Conservation (phyloP, 192 early-diverging fungal species). For the Rhizoclosmatium sp. region DNA sequence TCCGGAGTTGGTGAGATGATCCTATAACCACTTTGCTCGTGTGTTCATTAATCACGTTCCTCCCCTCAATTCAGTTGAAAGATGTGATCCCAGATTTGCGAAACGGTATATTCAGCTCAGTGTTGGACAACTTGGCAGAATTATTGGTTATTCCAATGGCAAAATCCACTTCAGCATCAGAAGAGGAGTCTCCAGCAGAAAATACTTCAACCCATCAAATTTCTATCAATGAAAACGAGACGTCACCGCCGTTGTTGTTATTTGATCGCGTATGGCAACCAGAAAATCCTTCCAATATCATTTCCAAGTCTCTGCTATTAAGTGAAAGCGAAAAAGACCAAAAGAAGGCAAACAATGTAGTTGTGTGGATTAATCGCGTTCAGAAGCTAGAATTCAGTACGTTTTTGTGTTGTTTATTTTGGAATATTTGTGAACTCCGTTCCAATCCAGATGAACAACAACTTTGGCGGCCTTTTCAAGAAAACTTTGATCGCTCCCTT, state of each 20-base stretch:
- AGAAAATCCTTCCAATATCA: neutral
- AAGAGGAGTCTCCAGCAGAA: too few relatives aligned
- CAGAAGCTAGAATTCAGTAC: neutral
- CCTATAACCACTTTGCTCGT: too few relatives aligned
- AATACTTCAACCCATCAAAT: neutral
- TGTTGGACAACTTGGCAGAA: neutral
- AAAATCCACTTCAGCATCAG: neutral
- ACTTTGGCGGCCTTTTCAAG: constrained; percentile 25
- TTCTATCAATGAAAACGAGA: neutral
- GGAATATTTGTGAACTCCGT: neutral
- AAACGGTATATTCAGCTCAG: neutral
- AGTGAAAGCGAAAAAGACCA: too few relatives aligned
- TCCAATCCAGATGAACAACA: constrained; percentile 16
- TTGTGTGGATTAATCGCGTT: neutral
- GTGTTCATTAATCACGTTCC: too few relatives aligned
- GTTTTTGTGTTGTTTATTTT: constrained; percentile 17
- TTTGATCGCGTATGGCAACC: constrained; percentile 10
- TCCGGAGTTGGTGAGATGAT: constrained; percentile 20
- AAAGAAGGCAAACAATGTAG: neutral
- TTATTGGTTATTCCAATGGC: neutral
- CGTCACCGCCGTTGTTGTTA: neutral
- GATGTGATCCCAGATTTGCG: constrained; percentile 16
- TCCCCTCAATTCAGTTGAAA: neutral
- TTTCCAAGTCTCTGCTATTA: too few relatives aligned
- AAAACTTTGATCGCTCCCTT: constrained; percentile 7